Conservation (phyloP, 164 flowering plant genomes). For the Euptelea pleiosperma region DNA sequence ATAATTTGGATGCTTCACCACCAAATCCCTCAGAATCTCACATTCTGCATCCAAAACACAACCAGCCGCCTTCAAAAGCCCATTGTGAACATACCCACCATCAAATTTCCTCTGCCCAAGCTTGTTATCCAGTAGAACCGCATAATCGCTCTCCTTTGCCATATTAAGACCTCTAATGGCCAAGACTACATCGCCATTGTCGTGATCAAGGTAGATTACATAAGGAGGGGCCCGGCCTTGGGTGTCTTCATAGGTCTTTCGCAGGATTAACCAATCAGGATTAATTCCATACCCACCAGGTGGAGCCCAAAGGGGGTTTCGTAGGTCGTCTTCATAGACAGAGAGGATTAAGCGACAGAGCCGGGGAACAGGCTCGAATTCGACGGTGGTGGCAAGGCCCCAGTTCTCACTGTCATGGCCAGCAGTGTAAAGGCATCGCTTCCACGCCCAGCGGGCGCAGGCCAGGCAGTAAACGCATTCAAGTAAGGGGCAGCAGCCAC, state of each 20-base stretch:
- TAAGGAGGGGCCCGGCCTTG: conserved; percentile 75
- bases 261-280: conserved; percentile 58
- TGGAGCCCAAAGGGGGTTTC: conserved; percentile 76
- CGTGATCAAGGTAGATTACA: conserved; percentile 72
- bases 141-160: conserved; percentile 81
- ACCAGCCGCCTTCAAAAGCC: conserved; percentile 82
- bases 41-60: conserved; percentile 74
- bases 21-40: conserved; percentile 54
- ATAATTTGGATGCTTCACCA: conserved; percentile 59
- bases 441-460: conserved; percentile 78
- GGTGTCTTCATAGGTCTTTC: conserved; percentile 61
- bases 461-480: conserved; percentile 67
- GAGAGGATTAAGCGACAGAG: conserved; percentile 71
- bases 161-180: conserved; percentile 77
- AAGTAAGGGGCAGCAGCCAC: conserved; percentile 59
- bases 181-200: conserved; percentile 61
- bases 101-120: conserved; percentile 77
- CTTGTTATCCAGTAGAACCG: conserved; percentile 75
- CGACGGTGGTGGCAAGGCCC: conserved; percentile 77
- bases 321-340: conserved; percentile 83
- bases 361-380: conserved; percentile 88
- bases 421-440: conserved; percentile 57
- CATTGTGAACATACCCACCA: conserved; percentile 97
- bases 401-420: conserved; percentile 86
- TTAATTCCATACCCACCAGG: conserved; percentile 83